These are phyloP conservation scores for Isatis tinctoria DNA, from an alignment of 345 rosid genomes.

Conservation along the genomic window DNA sequence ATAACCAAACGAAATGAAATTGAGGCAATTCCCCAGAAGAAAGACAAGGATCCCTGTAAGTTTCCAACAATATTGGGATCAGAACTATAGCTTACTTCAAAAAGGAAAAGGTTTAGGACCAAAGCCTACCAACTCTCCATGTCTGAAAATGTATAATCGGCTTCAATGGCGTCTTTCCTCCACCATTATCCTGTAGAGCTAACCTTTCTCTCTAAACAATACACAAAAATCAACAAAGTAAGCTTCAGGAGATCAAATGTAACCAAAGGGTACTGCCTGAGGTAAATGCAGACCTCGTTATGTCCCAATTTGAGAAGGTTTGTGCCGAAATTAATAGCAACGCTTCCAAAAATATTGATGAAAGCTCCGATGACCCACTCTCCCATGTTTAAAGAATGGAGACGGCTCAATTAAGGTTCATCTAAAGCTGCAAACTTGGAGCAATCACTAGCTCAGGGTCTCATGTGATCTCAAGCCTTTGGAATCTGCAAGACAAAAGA, in stretches of 20 bases:
- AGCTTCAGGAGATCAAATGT: neutral
- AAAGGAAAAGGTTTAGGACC: constrained; percentile 1
- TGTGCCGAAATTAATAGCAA: constrained; percentile 99
- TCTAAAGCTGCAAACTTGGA: constrained; percentile 22
- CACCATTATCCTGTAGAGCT: constrained; percentile 50
- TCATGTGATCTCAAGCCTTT: constrained; percentile 10
- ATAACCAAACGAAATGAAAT: constrained; percentile 97
- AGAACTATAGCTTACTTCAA: constrained; percentile 18
- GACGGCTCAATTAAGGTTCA: constrained; percentile 35
- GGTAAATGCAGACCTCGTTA: constrained; percentile 55
- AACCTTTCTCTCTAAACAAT: constrained; percentile 73
- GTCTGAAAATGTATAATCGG: constrained; percentile 84
- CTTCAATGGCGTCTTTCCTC: constrained; percentile 63
- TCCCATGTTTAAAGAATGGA: constrained; percentile 63
- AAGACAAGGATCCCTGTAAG: constrained; percentile 79
- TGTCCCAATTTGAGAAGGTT: constrained; percentile 98
- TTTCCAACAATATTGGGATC: constrained; percentile 18
- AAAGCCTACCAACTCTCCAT: constrained; percentile 91
- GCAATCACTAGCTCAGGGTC: constrained; percentile 29
- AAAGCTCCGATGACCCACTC: constrained; percentile 98
- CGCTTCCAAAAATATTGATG: constrained; percentile 90
- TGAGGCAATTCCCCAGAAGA: constrained; percentile 90
- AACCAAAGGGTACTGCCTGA: neutral
- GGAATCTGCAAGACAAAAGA: constrained; percentile 15
- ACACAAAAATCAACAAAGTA: constrained; percentile 23